Percentiles rank a stretch among this genome's conserved stretches.
Conservation (phyloP, 352 stramenopile genomes). For the Globisporangium nunn region DNA sequence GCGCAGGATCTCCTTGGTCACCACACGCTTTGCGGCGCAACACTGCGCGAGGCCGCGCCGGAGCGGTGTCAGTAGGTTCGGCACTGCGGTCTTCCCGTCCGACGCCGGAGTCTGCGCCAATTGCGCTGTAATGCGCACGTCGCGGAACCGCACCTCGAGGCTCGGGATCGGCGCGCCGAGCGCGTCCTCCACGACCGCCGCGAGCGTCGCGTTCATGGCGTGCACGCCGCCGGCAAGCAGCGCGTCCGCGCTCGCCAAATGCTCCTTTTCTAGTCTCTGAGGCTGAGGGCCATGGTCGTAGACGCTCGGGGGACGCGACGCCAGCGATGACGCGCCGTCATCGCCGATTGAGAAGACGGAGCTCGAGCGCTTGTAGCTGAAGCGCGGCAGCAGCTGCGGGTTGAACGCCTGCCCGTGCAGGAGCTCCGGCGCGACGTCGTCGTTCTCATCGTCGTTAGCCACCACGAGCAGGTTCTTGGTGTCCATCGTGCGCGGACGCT, state of each 20-base stretch:
- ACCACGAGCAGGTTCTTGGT: slow-evolving; percentile 1
- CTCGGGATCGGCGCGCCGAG: slow-evolving; percentile 33
- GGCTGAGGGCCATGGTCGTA: slow-evolving; percentile 3
- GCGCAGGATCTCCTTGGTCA: slow-evolving; percentile 22
- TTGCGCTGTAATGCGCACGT: slow-evolving; percentile 35
- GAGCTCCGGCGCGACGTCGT: slow-evolving; percentile 11
- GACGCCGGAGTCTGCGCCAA: slow-evolving; percentile 6
- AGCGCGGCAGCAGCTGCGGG: slow-evolving; percentile 20
- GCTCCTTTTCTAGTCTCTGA: slow-evolving; percentile 17
- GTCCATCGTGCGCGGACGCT: background rate
- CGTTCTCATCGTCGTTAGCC: slow-evolving; percentile 3
- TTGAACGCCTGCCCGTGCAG: slow-evolving; percentile 5
- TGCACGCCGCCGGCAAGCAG: slow-evolving; percentile 37
- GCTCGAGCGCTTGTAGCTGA: slow-evolving; percentile 21
- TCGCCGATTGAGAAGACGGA: slow-evolving; percentile 8
- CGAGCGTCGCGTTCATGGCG: slow-evolving; percentile 44
- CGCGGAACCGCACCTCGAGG: slow-evolving; percentile 44
- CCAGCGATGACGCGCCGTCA: background rate
- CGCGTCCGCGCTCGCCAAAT: slow-evolving; percentile 33
- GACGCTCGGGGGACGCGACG: slow-evolving; percentile 1
- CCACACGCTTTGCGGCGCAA: slow-evolving; percentile 13
- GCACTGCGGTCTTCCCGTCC: slow-evolving; percentile 11
- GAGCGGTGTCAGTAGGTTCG: slow-evolving; percentile 18
- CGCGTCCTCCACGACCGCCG: slow-evolving; percentile 28
- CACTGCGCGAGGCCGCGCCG: slow-evolving; percentile 5